Base-by-base conservation (phyloP, 2,329 filamentous ascomycete species). In the Camillea tinctor region DNA sequence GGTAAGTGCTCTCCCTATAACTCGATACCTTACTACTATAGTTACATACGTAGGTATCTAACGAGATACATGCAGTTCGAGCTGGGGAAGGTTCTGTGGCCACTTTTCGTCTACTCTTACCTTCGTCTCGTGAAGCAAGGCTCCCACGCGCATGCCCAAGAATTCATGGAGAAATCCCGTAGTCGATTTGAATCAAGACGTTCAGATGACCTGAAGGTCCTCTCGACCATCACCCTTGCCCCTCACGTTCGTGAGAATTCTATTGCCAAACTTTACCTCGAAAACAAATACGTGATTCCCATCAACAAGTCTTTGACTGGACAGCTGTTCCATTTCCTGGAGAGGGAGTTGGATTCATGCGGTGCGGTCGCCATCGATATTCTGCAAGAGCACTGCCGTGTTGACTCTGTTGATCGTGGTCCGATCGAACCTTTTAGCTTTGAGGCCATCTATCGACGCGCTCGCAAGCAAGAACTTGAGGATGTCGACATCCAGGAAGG, bases 91-190 rank as follows among this genome's bases (percentile, higher is more conserved):
- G 81, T 98, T 3, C 79, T 97, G 17, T 99, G 95, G 93, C 95
- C 95, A 0, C 79, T 96, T 0, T 98, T 97, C 71, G 91, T 98
- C 55, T 96, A 99, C 75, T 95, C 92, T 0, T 97, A 91, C 72
- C 80, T 99, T 23, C 88, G 92, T 59, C 84, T 98, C 58, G 84
- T 96, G 24, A 81, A 81, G 36, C 86, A 92, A 61, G 87, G 87
- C 64, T 93, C 90, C 67, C 79, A 84, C 1, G 84, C 85, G 48
- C 92, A 96, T 60, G 87, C 88, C 15, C 88, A 90, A 66, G 79
- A 83, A 1, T 94, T 96, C 71, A 88, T 96, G 62, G 83, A 85
- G 24, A 80, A 84, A 4, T 87, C 91, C 70, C 87, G 87, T 57
- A 70, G 74, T 1, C 75, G 87, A 57, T 98, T 98, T 69, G 87